Percentiles rank a stretch among this genome's conserved stretches.
Evolutionary conservation across 495 filamentous ascomycete species (phyloP).

Genomic region (Viridothelium virens): DNA sequence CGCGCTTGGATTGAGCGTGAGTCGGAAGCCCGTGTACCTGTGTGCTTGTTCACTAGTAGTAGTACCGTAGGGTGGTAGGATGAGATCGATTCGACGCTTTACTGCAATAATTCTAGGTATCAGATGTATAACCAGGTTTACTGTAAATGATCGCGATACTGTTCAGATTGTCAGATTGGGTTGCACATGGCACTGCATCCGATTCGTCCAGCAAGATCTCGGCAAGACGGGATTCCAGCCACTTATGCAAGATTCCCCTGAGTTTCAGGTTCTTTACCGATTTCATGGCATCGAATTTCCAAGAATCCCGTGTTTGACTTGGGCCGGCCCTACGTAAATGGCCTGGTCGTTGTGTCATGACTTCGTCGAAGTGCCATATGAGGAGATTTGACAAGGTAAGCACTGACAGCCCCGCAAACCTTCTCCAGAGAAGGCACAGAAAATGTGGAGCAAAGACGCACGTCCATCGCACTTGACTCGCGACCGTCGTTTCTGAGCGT

Average conservation of each 20-base stretch:
- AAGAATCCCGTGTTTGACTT: background rate
- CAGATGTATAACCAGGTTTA: background rate
- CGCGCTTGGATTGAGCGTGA: background rate
- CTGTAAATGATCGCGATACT: no score
- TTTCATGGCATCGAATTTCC: conserved; percentile 11
- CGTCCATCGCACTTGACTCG: conserved; percentile 7
- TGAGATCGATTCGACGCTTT: no score
- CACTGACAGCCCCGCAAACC: background rate
- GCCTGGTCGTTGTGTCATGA: background rate
- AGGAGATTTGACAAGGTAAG: background rate
- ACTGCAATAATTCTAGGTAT: no score
- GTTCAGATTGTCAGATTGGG: background rate
- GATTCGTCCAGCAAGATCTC: background rate
- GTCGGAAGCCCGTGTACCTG: background rate
- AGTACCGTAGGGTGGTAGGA: no score
- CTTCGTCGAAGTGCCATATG: background rate
- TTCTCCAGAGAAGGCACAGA: background rate
- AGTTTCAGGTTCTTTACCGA: background rate
- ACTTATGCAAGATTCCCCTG: conserved; percentile 12
- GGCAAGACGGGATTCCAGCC: background rate
- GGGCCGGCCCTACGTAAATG: background rate
- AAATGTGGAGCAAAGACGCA: conserved; percentile 3
- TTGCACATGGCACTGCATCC: background rate
- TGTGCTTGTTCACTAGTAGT: no score
- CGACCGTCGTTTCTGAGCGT: background rate